Base-by-base conservation (phyloP, 164 flowering plant species). In the Hamamelis virginiana region DNA sequence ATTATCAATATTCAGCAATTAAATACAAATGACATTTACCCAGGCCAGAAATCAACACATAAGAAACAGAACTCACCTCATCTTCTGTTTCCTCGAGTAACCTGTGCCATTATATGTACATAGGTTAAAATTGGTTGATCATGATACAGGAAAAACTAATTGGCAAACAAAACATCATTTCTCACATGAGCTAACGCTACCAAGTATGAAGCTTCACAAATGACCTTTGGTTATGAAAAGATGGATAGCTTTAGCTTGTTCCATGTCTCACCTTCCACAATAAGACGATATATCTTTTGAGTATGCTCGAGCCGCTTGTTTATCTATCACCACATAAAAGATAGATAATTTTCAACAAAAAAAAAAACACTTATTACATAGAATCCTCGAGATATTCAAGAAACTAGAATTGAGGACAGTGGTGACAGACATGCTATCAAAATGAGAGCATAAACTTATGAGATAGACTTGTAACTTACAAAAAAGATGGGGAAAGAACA, bases 21-120 rank as follows among this genome's bases (percentile, higher is more conserved):
- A 0, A 5, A 33, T 10, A 55, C 26, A 15, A 53, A 26, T 66
- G 41, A 23, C 18, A 21, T 41, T 38, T 46, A 57, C 59, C n/a
- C 23, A 26, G 15, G 48, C 25, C 8, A 22, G 28, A 14, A 59
- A 53, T 60, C 44, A 73, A 51, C 16, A 59, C 19, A 47, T 19
- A 21, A 10, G n/a, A 62, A n/a, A 48, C 14, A 25, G 9, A 62
- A 69, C 84, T 81, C 59, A 87, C 98, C 82, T 87, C 91, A 73
- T 95, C 99, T 83, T 95, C 99, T 56, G 97, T 91, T 75, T 91
- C 93, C 82, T 95, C 99, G 59, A 95, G 91, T 76, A 95, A 86
- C 89, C 99, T 95, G 74, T 56, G 23, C 55, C 69, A 78, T 41
- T 23, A 28, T 69, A 72, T 51, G 51, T 4, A 64, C 11, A 61